Base-by-base conservation (phyloP, 495 filamentous ascomycete species). In the Lineolata rhizophorae region DNA sequence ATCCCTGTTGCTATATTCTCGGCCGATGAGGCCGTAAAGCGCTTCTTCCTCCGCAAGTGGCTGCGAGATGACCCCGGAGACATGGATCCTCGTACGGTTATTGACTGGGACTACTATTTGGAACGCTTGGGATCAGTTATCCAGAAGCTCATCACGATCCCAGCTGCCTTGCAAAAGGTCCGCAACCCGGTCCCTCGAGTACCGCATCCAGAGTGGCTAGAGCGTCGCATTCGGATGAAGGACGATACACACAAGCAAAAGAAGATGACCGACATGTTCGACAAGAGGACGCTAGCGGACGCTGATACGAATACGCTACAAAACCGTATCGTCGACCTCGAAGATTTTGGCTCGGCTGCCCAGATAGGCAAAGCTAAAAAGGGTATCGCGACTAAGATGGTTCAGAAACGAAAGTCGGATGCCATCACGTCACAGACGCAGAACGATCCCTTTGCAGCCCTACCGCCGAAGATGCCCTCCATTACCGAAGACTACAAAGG, bases 111-210 rank as follows among this genome's bases (percentile, higher is more conserved):
- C 35, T 99, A 99, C 48, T 99, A 99, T 45, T 61, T 78, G 18
- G 87, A 99, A 42, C 81, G 87, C 49, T 56, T 99, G 18, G 84
- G 82, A 1, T 93, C 83, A 0, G 90, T 95, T 27, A 80, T 99
- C 19, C 87, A 99, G 54, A 99, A 99, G 52, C 63, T 99, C 29
- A 92, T 99, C 53, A 99, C 87, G 4, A 99, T 99, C 45, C 87
- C 87, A 12, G 87, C 87, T 5, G 87, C 90, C 6, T 57, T 95
- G 12, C 87, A 99, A 48, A 95, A 93, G 49, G 62, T 95, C 25
- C 65, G 74, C 20, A 99, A 99, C 44, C 87, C 87, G 1, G 85
- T 94, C 12, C 87, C 87, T 2, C 64, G 87, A 35, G 77, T 99
- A 29, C 62, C 77, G 11, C 87, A 99, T 57, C 87, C 87, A 0